These are phyloP conservation scores for Diaporthe capsici DNA, from an alignment of 2,329 filamentous ascomycete species.

Conservation along the genomic window DNA sequence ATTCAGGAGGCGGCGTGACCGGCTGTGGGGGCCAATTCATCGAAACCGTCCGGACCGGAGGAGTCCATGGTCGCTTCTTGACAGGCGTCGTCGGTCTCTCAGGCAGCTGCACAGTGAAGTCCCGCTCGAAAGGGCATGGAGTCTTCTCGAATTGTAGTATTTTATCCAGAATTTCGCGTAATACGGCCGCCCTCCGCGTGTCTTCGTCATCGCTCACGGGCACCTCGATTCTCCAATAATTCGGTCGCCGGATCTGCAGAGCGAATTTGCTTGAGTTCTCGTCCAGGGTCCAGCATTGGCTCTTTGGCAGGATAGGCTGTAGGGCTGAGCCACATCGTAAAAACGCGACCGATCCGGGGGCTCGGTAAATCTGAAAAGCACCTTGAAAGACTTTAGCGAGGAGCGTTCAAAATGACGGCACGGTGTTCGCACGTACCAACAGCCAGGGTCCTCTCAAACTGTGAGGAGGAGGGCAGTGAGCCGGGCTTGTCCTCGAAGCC, in stretches of 20 bases:
- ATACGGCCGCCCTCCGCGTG: slow-evolving; percentile 71
- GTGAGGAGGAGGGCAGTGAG: slow-evolving; percentile 79
- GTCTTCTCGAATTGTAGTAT: slow-evolving; percentile 91
- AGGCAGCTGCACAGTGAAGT: slow-evolving; percentile 81
- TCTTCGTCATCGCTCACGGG: slow-evolving; percentile 77
- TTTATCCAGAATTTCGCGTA: slow-evolving; percentile 78
- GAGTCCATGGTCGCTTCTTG: slow-evolving; percentile 77
- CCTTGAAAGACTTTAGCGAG: slow-evolving; percentile 16
- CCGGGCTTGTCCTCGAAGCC: slow-evolving; percentile 65
- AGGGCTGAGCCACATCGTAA: slow-evolving; percentile 87
- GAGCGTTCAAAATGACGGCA: neutral
- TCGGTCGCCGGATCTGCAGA: slow-evolving; percentile 84
- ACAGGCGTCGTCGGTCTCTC: slow-evolving; percentile 75
- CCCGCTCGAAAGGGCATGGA: slow-evolving; percentile 84
- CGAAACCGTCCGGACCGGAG: slow-evolving; percentile 57
- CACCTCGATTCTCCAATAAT: slow-evolving; percentile 92
- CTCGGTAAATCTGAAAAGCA: slow-evolving; percentile 85
- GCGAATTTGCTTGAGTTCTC: slow-evolving; percentile 85
- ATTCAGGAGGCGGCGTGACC: slow-evolving; percentile 44
- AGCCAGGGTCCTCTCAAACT: slow-evolving; percentile 86
- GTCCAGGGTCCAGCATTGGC: slow-evolving; percentile 94
- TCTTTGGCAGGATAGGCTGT: slow-evolving; percentile 89
- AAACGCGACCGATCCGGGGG: slow-evolving; percentile 88
- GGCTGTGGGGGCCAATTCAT: slow-evolving; percentile 47
- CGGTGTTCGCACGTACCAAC: slow-evolving; percentile 69